Evolutionary conservation across 352 stramenopile genomes (phyloP).

Genomic region (Globisporangium sylvaticum): DNA sequence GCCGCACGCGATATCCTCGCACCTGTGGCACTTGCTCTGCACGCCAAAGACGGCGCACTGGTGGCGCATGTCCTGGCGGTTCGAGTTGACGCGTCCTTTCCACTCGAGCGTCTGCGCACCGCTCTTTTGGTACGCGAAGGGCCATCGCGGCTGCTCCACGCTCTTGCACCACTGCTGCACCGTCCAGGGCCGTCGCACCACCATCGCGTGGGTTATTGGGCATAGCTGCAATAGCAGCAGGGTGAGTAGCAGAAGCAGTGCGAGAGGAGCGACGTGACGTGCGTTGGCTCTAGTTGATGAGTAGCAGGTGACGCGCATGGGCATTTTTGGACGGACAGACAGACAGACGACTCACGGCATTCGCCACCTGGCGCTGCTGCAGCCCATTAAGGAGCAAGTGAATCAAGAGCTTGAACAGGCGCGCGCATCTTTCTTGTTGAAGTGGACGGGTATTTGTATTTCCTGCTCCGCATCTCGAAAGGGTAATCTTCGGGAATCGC

Average conservation of each 20-base stretch:
- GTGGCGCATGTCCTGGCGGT: slow-evolving; percentile 92
- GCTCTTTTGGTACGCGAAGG: slow-evolving; percentile 92
- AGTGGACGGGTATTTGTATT: neutral
- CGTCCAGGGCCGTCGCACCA: slow-evolving; percentile 83
- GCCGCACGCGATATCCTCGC: slow-evolving; percentile 84
- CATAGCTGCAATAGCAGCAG: neutral
- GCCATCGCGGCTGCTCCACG: slow-evolving; percentile 85
- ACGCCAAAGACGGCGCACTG: slow-evolving; percentile 85
- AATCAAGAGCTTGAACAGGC: neutral
- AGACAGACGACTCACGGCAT: neutral
- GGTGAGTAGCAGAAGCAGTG: neutral
- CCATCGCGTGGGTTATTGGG: slow-evolving; percentile 29
- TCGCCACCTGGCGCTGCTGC: neutral
- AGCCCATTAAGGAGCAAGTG: neutral
- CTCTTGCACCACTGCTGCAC: slow-evolving; percentile 84
- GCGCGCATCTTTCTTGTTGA: neutral
- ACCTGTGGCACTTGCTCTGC: slow-evolving; percentile 93
- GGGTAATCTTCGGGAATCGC: no score
- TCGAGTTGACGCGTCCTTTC: slow-evolving; percentile 86
- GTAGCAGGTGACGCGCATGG: neutral
- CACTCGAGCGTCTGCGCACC: slow-evolving; percentile 69
- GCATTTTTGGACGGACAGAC: neutral
- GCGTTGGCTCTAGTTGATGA: neutral
- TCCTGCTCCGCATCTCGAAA: no score
- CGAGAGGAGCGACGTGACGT: neutral